These are phyloP conservation scores for Chondrostereum purpureum DNA, from an alignment of 1,284 basidiomycete genomes.

Conservation along the genomic window DNA sequence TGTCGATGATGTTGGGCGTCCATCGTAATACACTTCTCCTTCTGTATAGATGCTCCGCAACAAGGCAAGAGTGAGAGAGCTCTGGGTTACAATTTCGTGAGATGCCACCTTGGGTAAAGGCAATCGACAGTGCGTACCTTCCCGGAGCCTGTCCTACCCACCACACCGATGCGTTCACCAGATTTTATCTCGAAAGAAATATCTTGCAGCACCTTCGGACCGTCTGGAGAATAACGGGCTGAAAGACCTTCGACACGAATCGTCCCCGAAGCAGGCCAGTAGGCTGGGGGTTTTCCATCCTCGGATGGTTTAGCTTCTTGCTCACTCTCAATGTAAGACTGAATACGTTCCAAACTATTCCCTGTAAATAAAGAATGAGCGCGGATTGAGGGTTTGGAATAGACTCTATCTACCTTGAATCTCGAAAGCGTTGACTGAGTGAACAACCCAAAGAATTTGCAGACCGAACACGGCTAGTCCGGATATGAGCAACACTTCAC, in stretches of 20 bases:
- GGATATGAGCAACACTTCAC: conserved; percentile 1
- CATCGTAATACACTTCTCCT: conserved; percentile 51
- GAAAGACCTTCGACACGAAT: conserved; percentile 58
- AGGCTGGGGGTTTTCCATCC: conserved; percentile 59
- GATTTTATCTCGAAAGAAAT: conserved; percentile 49
- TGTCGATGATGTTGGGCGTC: conserved; percentile 35
- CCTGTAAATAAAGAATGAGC: conserved; percentile 4
- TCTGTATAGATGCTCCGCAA: conserved; percentile 52
- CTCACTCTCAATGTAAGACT: conserved; percentile 65
- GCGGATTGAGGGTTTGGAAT: neutral
- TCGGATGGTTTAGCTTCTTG: conserved; percentile 54
- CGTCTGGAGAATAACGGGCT: conserved; percentile 47
- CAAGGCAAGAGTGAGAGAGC: conserved; percentile 44
- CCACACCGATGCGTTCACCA: conserved; percentile 60
- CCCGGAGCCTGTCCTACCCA: conserved; percentile 71
- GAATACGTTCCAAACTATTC: conserved; percentile 71
- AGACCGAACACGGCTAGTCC: conserved; percentile 44
- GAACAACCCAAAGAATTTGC: conserved; percentile 49
- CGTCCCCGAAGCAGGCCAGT: conserved; percentile 73
- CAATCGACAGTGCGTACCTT: conserved; percentile 43
- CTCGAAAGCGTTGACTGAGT: conserved; percentile 55
- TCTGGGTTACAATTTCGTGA: conserved; percentile 28
- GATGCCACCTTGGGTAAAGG: conserved; percentile 30
- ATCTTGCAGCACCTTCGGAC: conserved; percentile 47
- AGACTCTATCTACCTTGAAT: conserved; percentile 39